Evolutionary conservation across 2,329 filamentous ascomycete genomes (phyloP).

Genomic region (Aspergillus ruber): DNA sequence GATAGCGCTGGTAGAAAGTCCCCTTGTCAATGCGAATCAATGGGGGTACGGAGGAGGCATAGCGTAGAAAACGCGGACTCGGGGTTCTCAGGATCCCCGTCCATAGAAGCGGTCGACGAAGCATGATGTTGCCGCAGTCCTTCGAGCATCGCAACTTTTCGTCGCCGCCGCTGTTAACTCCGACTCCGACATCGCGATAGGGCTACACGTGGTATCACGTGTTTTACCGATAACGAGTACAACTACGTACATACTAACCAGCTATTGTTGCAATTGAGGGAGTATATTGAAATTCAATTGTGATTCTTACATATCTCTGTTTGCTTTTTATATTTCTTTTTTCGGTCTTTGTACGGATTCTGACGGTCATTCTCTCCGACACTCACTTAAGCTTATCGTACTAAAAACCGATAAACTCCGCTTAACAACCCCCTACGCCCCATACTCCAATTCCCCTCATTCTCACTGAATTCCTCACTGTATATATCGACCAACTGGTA

Average conservation of each 20-base stretch:
- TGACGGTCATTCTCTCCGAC: not conserved
- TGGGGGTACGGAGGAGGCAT: slow-evolving; percentile 33
- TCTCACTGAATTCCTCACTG: too few species aligned
- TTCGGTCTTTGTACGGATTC: not conserved
- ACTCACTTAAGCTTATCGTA: too few species aligned
- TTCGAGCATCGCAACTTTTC: too few species aligned
- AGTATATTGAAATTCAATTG: not conserved
- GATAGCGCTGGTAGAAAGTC: slow-evolving; percentile 76
- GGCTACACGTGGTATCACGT: not conserved
- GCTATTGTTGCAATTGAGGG: not conserved
- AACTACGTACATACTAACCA: not conserved
- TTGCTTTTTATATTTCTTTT: not conserved
- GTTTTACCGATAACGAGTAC: not conserved
- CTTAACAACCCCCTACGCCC: too few species aligned
- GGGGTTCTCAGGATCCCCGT: slow-evolving; percentile 5
- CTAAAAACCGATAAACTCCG: too few species aligned
- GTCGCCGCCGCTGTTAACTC: not conserved
- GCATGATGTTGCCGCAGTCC: slow-evolving; percentile 16
- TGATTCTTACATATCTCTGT: not conserved
- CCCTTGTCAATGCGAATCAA: slow-evolving; percentile 68
- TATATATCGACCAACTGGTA: too few species aligned
- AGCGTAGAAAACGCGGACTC: not conserved
- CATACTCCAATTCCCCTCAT: too few species aligned
- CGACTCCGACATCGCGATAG: not conserved
- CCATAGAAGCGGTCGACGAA: slow-evolving; percentile 17